phyloP scores from a whole-genome alignment of 768 basidiomycete species.

The Boletus barrowsii region DNA sequence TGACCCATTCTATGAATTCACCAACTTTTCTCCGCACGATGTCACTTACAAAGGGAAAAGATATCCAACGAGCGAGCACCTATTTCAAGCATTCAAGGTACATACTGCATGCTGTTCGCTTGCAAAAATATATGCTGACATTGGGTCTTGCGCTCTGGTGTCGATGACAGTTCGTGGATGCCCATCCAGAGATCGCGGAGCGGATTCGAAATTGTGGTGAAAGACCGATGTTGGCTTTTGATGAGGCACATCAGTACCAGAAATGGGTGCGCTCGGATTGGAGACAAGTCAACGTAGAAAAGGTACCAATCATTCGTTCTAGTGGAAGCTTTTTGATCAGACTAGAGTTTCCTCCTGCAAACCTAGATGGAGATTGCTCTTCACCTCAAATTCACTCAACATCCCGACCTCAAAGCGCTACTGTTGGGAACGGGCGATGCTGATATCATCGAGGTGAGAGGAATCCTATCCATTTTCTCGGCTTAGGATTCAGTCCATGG shows the following conservation, averaged over 20 bases:
- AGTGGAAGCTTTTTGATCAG: background rate
- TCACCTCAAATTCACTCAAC: slow-evolving; percentile 70
- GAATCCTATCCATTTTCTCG: background rate
- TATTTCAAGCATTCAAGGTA: slow-evolving; percentile 75
- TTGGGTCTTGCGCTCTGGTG: background rate
- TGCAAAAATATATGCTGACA: background rate
- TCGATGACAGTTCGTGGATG: slow-evolving; percentile 50
- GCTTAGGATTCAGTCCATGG: background rate
- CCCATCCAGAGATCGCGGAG: slow-evolving; percentile 62
- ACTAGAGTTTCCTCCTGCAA: background rate
- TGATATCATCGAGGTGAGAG: slow-evolving; percentile 62
- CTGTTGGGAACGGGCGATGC: slow-evolving; percentile 65
- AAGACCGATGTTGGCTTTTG: slow-evolving; percentile 60
- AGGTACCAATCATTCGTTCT: slow-evolving; percentile 36
- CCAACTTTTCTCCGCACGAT: slow-evolving; percentile 68
- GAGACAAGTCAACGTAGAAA: slow-evolving; percentile 65
- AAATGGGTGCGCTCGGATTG: slow-evolving; percentile 63
- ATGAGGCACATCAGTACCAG: slow-evolving; percentile 63
- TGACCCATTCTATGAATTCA: slow-evolving; percentile 66
- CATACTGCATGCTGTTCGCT: background rate
- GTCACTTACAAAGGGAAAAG: slow-evolving; percentile 58
- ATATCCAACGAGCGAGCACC: slow-evolving; percentile 75
- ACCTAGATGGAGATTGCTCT: slow-evolving; percentile 63
- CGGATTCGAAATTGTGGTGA: slow-evolving; percentile 64
- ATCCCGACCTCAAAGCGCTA: slow-evolving; percentile 53